Evolutionary conservation across 2,329 filamentous ascomycete genomes (phyloP).

Genomic region (Fusarium sp.): DNA sequence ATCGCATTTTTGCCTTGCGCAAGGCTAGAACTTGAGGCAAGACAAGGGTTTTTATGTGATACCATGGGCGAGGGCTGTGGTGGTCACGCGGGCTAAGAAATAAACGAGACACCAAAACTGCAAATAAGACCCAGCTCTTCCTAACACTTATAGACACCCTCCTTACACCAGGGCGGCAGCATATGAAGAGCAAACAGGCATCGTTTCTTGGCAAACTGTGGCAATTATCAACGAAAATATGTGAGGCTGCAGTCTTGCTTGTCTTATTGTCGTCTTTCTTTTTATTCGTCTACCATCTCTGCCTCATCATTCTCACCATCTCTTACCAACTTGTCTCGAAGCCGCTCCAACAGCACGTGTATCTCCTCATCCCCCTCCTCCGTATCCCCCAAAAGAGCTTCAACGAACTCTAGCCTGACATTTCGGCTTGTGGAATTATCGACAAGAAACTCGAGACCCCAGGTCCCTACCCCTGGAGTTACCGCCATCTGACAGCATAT

Average conservation of each 20-base stretch:
- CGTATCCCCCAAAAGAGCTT: background rate
- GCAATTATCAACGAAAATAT: background rate
- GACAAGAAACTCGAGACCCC: constrained; percentile 8
- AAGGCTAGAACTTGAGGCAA: background rate
- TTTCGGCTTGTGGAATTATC: constrained; percentile 5
- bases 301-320: background rate
- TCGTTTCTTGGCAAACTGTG: background rate
- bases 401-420: background rate
- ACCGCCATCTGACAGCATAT: background rate
- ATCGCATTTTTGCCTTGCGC: background rate
- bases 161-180: background rate
- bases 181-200: background rate
- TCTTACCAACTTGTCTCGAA: background rate
- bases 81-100: background rate
- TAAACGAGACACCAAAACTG: background rate
- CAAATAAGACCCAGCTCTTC: background rate
- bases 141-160: background rate
- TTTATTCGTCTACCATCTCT: background rate
- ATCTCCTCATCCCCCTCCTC: no score
- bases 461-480: background rate
- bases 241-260: background rate
- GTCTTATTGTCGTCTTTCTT: background rate
- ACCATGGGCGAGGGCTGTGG: background rate
- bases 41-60: background rate
- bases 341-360: background rate